Base-by-base conservation (phyloP, 2,329 filamentous ascomycete genomes). In the Didymella pomorum region DNA sequence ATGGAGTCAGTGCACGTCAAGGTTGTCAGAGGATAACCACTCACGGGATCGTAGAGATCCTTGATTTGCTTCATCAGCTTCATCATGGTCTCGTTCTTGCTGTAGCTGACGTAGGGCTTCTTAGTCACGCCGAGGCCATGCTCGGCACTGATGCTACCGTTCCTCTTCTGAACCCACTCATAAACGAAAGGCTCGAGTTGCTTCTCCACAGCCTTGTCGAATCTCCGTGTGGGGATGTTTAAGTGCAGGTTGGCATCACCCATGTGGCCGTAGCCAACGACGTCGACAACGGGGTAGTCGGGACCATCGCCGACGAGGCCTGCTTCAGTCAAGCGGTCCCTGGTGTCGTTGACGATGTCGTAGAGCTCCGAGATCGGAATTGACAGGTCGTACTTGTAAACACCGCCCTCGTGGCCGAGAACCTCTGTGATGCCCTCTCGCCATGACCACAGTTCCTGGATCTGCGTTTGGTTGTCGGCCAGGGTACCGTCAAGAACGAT, bases 221-320 rank as follows among this genome's bases (percentile, higher is more conserved):
- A 98, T 61, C 89, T 82, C 61, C 93, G 83, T 18, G 92, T 90
- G 1, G 91, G 85, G 31, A 99, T 86, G 78, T 99, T 99, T 66
- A 99, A 83, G 79, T 99, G 96, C 65, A 99, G 79, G 79, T 99
- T 99, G 3, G 90, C 88, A 78, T 99, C 95, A 37, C 95, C 96
- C 93, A 99, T 98, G 77, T 99, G 95, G 31, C 95, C 95, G 74
- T 97, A 99, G 20, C 95, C 95, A 20, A 97, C 87, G n/a, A 97
- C 93, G 57, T 89, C 90, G 1, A 96, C 86, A 6, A 96, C 93
- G 1, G 93, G 92, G 74, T 88, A 85, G 44, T 87, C 87, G 6
- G 88, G 87, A 43, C 92, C 88, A 52, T 92, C 90, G 47, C 80
- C 78, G 39, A 96, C 83, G 2, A 98, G 83, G 0, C 93, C 92